phyloP scores from a whole-genome alignment of 768 basidiomycete species.

The Phylloporus rhodoxanthus region DNA sequence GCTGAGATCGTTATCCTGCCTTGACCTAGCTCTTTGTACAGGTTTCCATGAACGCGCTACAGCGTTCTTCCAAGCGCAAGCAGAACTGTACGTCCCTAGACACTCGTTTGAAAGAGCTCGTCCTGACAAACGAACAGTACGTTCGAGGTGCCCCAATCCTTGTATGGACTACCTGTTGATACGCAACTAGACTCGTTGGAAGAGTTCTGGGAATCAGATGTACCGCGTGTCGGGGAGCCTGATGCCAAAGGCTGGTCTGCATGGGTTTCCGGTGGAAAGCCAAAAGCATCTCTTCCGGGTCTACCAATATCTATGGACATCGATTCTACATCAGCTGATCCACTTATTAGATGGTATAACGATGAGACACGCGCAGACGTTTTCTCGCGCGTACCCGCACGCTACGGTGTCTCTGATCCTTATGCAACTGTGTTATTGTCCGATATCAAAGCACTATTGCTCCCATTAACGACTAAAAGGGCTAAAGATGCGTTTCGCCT shows the following conservation, averaged over 20 bases:
- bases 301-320: slow-evolving; percentile 13
- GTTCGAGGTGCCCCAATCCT: slow-evolving; percentile 48
- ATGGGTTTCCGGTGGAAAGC: slow-evolving; percentile 48
- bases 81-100: slow-evolving; percentile 57
- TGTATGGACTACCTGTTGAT: slow-evolving; percentile 41
- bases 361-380: slow-evolving; percentile 50
- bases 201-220: slow-evolving; percentile 82
- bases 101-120: not conserved
- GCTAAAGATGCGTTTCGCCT: slow-evolving; percentile 57
- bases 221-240: slow-evolving; percentile 66
- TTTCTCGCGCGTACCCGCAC: slow-evolving; percentile 41
- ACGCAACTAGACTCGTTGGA: slow-evolving; percentile 56
- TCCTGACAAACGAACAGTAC: slow-evolving; percentile 36
- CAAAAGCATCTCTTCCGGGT: slow-evolving; percentile 21
- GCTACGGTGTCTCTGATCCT: slow-evolving; percentile 58
- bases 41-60: slow-evolving; percentile 70
- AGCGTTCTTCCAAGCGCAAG: slow-evolving; percentile 78
- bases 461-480: slow-evolving; percentile 38
- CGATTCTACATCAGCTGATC: slow-evolving; percentile 42
- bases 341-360: slow-evolving; percentile 60
- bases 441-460: slow-evolving; percentile 58
- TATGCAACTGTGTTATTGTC: slow-evolving; percentile 68
- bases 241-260: slow-evolving; percentile 61
- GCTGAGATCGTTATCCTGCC: not conserved
- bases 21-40: slow-evolving; percentile 24